phyloP scores from a whole-genome alignment of 2,329 filamentous ascomycete genomes.

The Venturia aucupariae region DNA sequence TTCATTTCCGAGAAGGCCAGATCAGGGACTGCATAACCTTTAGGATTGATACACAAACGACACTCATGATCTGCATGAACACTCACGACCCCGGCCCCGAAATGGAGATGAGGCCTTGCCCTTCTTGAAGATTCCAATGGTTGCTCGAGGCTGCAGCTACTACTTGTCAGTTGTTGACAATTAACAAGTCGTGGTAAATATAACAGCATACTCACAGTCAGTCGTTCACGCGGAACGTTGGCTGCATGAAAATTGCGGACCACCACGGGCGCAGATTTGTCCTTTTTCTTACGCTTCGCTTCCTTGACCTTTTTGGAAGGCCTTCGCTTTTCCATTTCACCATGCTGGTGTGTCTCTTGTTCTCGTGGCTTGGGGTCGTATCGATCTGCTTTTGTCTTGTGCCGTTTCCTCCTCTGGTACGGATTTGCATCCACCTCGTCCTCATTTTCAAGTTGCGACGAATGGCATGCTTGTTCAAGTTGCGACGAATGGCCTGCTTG shows the following conservation, averaged over 20 bases:
- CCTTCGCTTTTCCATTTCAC: not conserved
- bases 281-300: constrained; percentile 23
- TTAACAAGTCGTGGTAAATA: not conserved
- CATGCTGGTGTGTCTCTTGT: constrained; percentile 17
- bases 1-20: constrained; percentile 43
- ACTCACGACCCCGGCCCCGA: constrained; percentile 34
- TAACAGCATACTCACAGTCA: constrained; percentile 32
- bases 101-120: constrained; percentile 38
- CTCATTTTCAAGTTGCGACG: not conserved
- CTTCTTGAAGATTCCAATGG: constrained; percentile 39
- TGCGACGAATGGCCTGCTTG: not conserved
- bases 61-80: constrained; percentile 11
- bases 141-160: constrained; percentile 35
- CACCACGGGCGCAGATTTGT: constrained; percentile 28
- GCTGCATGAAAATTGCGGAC: constrained; percentile 37
- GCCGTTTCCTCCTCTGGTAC: constrained; percentile 36
- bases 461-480: not conserved
- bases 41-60: not conserved
- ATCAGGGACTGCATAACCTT: constrained; percentile 37
- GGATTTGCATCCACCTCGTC: not conserved
- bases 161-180: constrained; percentile 13
- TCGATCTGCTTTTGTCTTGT: constrained; percentile 37
- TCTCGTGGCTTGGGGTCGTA: constrained; percentile 32
- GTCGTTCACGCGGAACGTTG: constrained; percentile 34
- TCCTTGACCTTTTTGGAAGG: constrained; percentile 23